These are phyloP conservation scores for Microcos paniculata DNA, from an alignment of 345 rosid genomes.

Conservation along the genomic window DNA sequence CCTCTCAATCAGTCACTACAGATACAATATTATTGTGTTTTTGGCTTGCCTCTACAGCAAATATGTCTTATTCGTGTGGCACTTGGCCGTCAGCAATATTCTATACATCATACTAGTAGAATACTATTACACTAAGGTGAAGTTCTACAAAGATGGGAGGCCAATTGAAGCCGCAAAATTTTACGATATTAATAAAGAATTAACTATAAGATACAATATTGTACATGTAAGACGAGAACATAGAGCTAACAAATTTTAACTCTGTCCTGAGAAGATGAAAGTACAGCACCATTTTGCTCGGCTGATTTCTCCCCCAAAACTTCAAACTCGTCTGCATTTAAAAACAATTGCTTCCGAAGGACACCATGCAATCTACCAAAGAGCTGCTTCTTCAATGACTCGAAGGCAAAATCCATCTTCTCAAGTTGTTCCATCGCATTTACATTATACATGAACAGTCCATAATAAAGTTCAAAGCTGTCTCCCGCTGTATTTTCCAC, in stretches of 20 bases:
- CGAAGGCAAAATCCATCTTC: slow-evolving; percentile 66
- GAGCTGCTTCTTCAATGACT: slow-evolving; percentile 69
- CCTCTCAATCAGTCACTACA: too few relatives aligned
- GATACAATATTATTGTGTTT: too few relatives aligned
- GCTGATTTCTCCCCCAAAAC: slow-evolving; percentile 25
- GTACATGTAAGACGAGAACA: not conserved
- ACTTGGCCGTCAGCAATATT: too few relatives aligned
- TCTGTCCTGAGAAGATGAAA: slow-evolving; percentile 12
- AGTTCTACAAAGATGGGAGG: too few relatives aligned
- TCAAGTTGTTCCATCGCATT: slow-evolving; percentile 88
- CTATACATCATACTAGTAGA: too few relatives aligned
- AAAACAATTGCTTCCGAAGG: slow-evolving; percentile 55
- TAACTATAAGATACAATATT: not conserved
- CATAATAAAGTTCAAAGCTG: slow-evolving; percentile 82
- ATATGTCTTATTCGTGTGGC: too few relatives aligned
- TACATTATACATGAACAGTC: slow-evolving; percentile 69
- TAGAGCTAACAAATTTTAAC: slow-evolving; percentile 5
- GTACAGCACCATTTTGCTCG: slow-evolving; percentile 19
- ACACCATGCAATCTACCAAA: slow-evolving; percentile 61
- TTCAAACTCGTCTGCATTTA: slow-evolving; percentile 25
- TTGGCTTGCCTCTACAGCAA: too few relatives aligned
- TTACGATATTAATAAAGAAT: not conserved
- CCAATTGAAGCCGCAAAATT: too few relatives aligned
- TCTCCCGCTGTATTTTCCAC: slow-evolving; percentile 83
- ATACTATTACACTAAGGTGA: too few relatives aligned